Base-by-base conservation (phyloP, 1,284 basidiomycete genomes). In the Pisolithus thermaeus region DNA sequence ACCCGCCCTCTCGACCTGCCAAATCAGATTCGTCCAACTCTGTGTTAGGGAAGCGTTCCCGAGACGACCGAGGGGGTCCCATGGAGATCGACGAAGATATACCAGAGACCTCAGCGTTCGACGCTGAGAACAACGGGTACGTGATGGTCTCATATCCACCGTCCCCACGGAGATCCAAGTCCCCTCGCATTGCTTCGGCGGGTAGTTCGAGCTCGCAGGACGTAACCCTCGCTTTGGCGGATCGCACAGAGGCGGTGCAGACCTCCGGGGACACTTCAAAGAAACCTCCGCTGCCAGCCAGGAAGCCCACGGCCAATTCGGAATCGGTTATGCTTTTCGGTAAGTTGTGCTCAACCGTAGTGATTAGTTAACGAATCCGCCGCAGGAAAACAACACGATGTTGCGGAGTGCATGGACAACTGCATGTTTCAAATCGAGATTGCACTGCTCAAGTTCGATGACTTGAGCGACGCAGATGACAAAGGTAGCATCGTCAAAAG, bases 341-440 rank as follows among this genome's bases (percentile, higher is more conserved):
- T 90, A 63, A 63, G 79, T 49, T 40, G 8, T 25, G 16, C 14
- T 49, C 7, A 41, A n/a, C 9, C 43, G 12, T 5, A 38, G 41
- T 23, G 12, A 12, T 23, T 11, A 41, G 40, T 25, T 40, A 56
- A 40, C n/a, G 30, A 50, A 53, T 43, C 25, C 4, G n/a, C 5
- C 14, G 32, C 42, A 67, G 93, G 93, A n/a, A 87, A 90, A 58
- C 96, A 99, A 63, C 96, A 99, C 64, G 96, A 99, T 66, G 95
- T 98, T 2, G 90, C 95, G 0, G 96, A 99, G 70, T 97, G 96
- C 68, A 90, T 99, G 82, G 95, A 99, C 71, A 99, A 99, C 62
- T 95, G 96, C 71, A 88, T 99, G 75, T 97, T 97, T 71, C 97
- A 99, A 70, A 91, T 99, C 53, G 95, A 99, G 69, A 89, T 91